A percentile compares a stretch with the other conserved stretches of the same genome.
Conservation (phyloP, 345 rosid genomes). For the Rhizophora mangle region DNA sequence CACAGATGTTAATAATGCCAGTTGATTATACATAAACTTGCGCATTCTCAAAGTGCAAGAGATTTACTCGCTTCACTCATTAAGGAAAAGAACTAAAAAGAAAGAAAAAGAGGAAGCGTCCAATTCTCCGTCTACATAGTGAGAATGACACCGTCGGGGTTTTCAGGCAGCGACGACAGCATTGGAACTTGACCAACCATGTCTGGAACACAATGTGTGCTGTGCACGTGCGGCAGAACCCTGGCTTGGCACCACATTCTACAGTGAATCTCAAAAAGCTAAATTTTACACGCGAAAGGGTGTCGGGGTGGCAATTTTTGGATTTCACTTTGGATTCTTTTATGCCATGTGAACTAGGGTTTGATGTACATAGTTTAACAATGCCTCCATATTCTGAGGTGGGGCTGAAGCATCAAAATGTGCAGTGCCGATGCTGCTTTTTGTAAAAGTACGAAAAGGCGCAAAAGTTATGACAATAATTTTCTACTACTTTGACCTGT, state of each 20-base stretch:
- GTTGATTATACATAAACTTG: neutral
- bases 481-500: neutral
- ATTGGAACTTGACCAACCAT: neutral
- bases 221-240: slow-evolving; percentile 20
- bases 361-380: neutral
- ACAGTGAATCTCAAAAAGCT: too few relatives aligned
- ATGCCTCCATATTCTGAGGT: neutral
- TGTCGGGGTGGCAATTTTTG: slow-evolving; percentile 19
- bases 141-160: too few relatives aligned
- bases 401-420: neutral
- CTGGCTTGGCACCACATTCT: neutral
- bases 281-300: slow-evolving; percentile 20
- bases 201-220: slow-evolving; percentile 17
- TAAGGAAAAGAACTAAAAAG: neutral
- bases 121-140: too few relatives aligned
- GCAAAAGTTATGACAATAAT: neutral
- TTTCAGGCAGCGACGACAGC: too few relatives aligned
- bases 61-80: neutral
- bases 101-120: neutral
- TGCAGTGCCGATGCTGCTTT: slow-evolving; percentile 6
- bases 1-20: too few relatives aligned
- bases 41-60: slow-evolving; percentile 1
- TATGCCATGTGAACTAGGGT: slow-evolving; percentile 16
- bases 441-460: neutral
- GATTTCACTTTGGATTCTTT: slow-evolving; percentile 15